Evolutionary conservation across 192 early-diverging fungal species (phyloP).

Genomic region (Neocallimastix lanati): DNA sequence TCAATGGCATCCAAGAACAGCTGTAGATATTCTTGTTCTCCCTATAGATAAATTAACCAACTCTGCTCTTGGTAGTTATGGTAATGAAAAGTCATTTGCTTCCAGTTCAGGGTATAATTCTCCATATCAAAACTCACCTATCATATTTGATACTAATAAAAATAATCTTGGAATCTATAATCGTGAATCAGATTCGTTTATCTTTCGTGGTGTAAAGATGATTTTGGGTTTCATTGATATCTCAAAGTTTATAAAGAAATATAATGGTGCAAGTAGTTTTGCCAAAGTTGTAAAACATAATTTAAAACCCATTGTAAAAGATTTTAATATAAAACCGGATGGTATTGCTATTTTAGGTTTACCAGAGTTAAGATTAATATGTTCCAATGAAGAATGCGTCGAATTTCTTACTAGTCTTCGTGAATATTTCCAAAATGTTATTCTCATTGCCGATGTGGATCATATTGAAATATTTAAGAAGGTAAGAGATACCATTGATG

Average conservation of each 20-base stretch:
- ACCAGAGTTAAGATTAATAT: background rate
- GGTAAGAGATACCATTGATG: background rate
- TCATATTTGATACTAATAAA: background rate
- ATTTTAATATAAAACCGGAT: background rate
- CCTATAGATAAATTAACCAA: background rate
- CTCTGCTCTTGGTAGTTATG: background rate
- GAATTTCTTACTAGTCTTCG: background rate
- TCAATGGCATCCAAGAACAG: background rate
- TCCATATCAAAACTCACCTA: background rate
- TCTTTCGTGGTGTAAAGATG: background rate
- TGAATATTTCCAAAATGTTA: background rate
- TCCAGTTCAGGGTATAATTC: no score
- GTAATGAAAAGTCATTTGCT: background rate
- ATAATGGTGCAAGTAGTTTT: background rate
- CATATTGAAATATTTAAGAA: background rate
- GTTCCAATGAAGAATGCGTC: background rate
- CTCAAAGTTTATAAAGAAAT: background rate
- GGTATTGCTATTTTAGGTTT: background rate
- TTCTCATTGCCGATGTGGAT: background rate
- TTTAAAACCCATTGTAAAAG: background rate
- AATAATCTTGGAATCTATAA: background rate
- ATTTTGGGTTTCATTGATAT: background rate
- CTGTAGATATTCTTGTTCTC: background rate
- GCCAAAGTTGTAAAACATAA: background rate
- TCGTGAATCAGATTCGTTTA: background rate